A percentile compares a stretch with the other conserved stretches of the same genome.
These are phyloP conservation scores for Trichoderma endophyticum DNA, from an alignment of 2,329 filamentous ascomycete species.

Conservation along the genomic window DNA sequence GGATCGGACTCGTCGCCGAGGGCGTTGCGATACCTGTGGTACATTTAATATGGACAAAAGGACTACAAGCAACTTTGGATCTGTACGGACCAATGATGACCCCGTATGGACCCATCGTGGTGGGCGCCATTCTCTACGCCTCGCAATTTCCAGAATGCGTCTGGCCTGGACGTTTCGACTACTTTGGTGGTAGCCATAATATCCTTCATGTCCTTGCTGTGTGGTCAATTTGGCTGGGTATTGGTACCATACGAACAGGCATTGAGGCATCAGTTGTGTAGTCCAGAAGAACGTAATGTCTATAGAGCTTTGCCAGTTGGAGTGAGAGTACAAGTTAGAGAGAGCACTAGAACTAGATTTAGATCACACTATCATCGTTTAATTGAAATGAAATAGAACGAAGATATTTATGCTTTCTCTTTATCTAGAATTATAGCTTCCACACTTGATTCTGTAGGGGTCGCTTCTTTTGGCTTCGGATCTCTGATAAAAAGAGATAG, in stretches of 20 bases:
- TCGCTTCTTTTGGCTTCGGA: not conserved
- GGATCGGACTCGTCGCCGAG: not conserved
- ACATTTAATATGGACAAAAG: not conserved
- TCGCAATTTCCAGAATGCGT: not conserved
- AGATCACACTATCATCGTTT: not conserved
- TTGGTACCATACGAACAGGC: not conserved
- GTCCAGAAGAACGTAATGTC: too few relatives aligned
- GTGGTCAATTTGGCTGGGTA: not conserved
- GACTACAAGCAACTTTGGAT: not conserved
- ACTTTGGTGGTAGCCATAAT: conserved; percentile 3
- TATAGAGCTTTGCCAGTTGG: not conserved
- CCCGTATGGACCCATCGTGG: not conserved
- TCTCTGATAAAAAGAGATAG: not conserved
- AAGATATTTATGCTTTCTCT: not conserved
- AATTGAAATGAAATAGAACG: not conserved
- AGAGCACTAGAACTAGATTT: not conserved
- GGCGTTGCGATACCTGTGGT: not conserved
- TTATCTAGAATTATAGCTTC: not conserved
- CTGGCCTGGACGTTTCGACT: not conserved
- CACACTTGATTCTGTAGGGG: not conserved
- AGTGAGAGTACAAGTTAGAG: not conserved
- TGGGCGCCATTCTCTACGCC: not conserved
- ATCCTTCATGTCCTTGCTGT: not conserved
- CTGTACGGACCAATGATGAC: not conserved
- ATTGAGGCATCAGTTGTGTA: not conserved